A percentile compares a stretch with the other conserved stretches of the same genome.
phyloP scores from a whole-genome alignment of 2,329 filamentous ascomycete species.

The Botrytis deweyae region DNA sequence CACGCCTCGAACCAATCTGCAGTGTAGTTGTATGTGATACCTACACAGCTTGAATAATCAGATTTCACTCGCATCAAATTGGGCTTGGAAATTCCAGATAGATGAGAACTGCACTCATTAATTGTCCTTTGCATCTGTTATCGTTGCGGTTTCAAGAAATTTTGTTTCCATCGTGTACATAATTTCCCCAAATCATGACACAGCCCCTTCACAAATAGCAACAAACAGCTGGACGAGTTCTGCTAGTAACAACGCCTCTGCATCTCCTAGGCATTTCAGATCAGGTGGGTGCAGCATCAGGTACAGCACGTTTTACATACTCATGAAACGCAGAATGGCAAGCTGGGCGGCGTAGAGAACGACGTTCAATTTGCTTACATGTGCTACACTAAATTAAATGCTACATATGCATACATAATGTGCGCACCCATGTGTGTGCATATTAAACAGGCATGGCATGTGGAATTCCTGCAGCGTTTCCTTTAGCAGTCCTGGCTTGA shows the following conservation, averaged over 20 bases:
- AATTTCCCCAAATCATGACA: constrained; percentile 13
- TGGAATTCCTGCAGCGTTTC: not conserved
- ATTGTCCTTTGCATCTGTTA: not conserved
- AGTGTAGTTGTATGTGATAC: not conserved
- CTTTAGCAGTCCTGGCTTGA: not conserved
- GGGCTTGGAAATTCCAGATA: not conserved
- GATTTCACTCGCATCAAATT: not conserved
- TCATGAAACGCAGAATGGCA: constrained; percentile 11
- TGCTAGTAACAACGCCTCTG: constrained; percentile 3
- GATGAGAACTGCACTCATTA: not conserved
- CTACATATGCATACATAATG: not conserved
- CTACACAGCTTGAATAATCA: not conserved
- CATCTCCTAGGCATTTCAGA: constrained; percentile 2
- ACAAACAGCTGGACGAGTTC: not conserved
- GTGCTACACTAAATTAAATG: not conserved
- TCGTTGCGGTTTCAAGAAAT: not conserved
- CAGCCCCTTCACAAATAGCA: constrained; percentile 21
- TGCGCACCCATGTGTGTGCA: not conserved
- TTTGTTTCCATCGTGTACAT: not conserved
- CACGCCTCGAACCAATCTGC: not conserved
- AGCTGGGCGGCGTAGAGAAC: constrained; percentile 4
- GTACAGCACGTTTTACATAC: constrained; percentile 21
- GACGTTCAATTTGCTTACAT: not conserved
- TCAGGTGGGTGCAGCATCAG: constrained; percentile 14
- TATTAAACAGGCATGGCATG: constrained; percentile 15